Conservation (phyloP, 768 basidiomycete species). For the Rhizopogon roseolus region DNA sequence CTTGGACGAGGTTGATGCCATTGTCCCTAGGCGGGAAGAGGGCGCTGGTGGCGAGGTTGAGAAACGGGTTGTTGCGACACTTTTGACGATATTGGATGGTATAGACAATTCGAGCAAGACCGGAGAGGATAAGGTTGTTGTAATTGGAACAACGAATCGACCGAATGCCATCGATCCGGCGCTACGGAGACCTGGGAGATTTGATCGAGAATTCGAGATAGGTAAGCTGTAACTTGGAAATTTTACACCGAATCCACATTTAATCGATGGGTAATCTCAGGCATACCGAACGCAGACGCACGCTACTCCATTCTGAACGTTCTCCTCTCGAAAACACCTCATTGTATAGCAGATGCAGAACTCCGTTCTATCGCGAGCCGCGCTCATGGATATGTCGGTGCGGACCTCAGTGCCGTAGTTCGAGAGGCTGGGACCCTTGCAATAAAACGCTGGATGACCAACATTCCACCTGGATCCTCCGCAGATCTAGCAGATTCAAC, state of each 20-base stretch:
- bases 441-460: conserved; percentile 75
- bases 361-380: conserved; percentile 64
- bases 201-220: conserved; percentile 95
- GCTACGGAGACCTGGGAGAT: conserved; percentile 81
- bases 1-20: conserved; percentile 92
- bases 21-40: conserved; percentile 88
- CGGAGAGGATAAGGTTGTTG: conserved; percentile 66
- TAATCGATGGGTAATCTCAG: conserved; percentile 31
- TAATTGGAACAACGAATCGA: conserved; percentile 94
- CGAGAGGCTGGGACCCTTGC: conserved; percentile 90
- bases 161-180: conserved; percentile 97
- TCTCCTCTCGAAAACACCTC: conserved; percentile 75
- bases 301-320: conserved; percentile 86
- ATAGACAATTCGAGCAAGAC: conserved; percentile 50
- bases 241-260: neutral
- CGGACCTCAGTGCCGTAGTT: conserved; percentile 88
- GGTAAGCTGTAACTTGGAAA: conserved; percentile 39
- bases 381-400: conserved; percentile 96
- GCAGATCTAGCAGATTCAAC: conserved; percentile 7
- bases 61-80: conserved; percentile 90
- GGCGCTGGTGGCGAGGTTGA: conserved; percentile 93
- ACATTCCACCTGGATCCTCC: conserved; percentile 4
- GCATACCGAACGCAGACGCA: conserved; percentile 84
- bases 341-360: conserved; percentile 55
- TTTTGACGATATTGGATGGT: conserved; percentile 93